Conservation (phyloP, 768 basidiomycete species). For the Rhodotorula babjevae region DNA sequence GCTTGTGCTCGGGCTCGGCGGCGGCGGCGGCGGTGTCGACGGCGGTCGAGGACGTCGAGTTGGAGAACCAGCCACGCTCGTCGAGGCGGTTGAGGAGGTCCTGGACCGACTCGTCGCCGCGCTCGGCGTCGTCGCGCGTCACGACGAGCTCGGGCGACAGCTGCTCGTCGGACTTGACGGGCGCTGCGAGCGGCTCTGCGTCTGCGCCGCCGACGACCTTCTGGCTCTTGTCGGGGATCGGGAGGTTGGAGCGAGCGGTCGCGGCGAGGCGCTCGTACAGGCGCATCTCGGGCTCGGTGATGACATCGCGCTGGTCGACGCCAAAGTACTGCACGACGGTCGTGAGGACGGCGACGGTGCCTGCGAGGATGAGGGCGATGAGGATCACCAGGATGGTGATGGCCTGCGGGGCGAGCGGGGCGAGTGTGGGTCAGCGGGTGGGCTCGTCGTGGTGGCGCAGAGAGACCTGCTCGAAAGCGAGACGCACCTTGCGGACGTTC, state of each 20-base stretch:
- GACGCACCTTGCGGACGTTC: background rate
- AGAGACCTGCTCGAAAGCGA: background rate
- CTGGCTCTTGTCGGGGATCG: conserved; percentile 4
- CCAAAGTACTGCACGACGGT: conserved; percentile 60
- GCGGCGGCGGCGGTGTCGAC: background rate
- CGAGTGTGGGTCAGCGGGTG: too few relatives aligned
- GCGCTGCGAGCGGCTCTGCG: background rate
- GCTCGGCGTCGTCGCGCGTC: background rate
- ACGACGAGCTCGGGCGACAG: background rate
- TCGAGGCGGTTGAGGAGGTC: conserved; percentile 24
- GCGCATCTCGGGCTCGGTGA: conserved; percentile 38
- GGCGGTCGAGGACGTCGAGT: conserved; percentile 3
- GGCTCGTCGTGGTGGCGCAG: too few relatives aligned
- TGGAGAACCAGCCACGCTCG: conserved; percentile 19
- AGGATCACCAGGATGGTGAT: conserved; percentile 50
- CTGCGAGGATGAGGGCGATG: conserved; percentile 72
- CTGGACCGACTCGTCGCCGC: conserved; percentile 10
- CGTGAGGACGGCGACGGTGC: conserved; percentile 84
- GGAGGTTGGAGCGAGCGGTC: background rate
- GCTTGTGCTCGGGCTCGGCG: background rate
- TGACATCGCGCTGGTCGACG: conserved; percentile 40
- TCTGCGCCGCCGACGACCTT: background rate
- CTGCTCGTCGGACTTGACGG: background rate
- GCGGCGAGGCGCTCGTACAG: conserved; percentile 23
- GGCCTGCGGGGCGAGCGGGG: background rate